Percentiles rank a stretch among this genome's conserved stretches.
Evolutionary conservation across 331 rosid genomes (phyloP).

Genomic region (Malus hybrid): DNA sequence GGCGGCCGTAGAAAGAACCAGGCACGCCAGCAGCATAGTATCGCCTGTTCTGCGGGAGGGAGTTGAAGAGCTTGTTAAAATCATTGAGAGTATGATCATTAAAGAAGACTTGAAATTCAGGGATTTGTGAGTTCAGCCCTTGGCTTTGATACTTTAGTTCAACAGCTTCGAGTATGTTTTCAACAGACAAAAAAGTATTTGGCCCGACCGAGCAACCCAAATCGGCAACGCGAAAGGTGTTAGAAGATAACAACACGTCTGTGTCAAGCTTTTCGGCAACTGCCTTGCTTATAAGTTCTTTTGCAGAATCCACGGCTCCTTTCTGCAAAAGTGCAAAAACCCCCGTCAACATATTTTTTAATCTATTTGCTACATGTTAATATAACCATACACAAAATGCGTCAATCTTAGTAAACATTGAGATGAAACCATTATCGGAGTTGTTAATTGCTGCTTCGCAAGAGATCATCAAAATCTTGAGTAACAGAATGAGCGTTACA

Average conservation of each 20-base stretch:
- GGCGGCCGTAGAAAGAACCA: conserved; percentile 8
- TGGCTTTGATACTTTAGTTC: background rate
- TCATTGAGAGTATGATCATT: background rate
- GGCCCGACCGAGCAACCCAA: no score
- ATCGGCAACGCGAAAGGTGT: no score
- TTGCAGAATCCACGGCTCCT: no score
- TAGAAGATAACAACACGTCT: no score
- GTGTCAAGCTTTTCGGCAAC: no score
- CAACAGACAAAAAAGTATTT: background rate
- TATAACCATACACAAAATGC: background rate
- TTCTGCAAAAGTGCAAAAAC: no score
- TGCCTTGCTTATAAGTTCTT: no score
- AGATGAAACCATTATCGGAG: background rate
- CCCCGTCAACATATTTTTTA: no score
- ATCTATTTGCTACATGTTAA: background rate
- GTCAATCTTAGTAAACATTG: no score
- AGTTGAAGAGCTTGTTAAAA: background rate
- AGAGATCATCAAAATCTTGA: background rate
- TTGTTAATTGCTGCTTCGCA: background rate
- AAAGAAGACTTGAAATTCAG: background rate
- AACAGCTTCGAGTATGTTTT: background rate
- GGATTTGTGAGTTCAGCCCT: background rate
- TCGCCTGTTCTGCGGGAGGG: background rate
- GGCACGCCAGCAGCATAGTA: conserved; percentile 3
- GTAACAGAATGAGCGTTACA: background rate